These are phyloP conservation scores for Blastobotrys raffinosifermentans DNA, from an alignment of 1,139 yeast genomes.

Conservation along the genomic window DNA sequence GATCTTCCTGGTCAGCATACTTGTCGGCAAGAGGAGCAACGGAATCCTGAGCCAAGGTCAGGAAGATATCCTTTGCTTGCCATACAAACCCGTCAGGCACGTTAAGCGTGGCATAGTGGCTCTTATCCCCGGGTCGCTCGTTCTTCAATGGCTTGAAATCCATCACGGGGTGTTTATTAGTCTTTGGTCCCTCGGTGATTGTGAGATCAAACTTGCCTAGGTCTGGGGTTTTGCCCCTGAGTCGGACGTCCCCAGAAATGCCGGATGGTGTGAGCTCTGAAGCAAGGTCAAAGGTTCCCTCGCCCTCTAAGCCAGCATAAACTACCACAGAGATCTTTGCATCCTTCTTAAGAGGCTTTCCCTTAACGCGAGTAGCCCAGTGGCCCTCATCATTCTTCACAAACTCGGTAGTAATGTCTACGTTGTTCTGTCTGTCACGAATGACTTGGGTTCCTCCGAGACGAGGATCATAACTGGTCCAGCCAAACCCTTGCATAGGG, in stretches of 20 bases:
- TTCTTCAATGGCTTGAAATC: constrained; percentile 17
- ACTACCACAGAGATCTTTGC: constrained; percentile 60
- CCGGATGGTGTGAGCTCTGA: constrained; percentile 28
- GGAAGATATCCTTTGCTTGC: constrained; percentile 74
- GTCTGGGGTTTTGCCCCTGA: constrained; percentile 30
- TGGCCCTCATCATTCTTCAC: constrained; percentile 68
- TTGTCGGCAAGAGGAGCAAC: constrained; percentile 44
- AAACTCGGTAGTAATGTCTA: constrained; percentile 64
- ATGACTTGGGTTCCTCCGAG: constrained; percentile 78
- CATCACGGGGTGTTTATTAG: constrained; percentile 28
- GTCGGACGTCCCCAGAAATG: constrained; percentile 27
- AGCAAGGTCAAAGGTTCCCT: constrained; percentile 30
- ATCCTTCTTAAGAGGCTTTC: constrained; percentile 51
- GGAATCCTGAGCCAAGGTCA: constrained; percentile 64
- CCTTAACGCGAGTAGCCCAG: constrained; percentile 71
- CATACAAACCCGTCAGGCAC: constrained; percentile 73
- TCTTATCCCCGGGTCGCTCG: constrained; percentile 34
- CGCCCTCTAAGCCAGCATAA: constrained; percentile 71
- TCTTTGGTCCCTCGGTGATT: constrained; percentile 26
- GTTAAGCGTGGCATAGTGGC: constrained; percentile 64
- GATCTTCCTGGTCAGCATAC: constrained; percentile 29
- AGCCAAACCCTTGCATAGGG: constrained; percentile 68
- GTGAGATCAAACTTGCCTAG: constrained; percentile 32
- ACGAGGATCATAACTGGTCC: constrained; percentile 85
- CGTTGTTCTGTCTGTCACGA: constrained; percentile 56